These are phyloP conservation scores for Sphagnum contortum DNA, from an alignment of 225 moss, liverwort and hornwort species.

Conservation along the genomic window DNA sequence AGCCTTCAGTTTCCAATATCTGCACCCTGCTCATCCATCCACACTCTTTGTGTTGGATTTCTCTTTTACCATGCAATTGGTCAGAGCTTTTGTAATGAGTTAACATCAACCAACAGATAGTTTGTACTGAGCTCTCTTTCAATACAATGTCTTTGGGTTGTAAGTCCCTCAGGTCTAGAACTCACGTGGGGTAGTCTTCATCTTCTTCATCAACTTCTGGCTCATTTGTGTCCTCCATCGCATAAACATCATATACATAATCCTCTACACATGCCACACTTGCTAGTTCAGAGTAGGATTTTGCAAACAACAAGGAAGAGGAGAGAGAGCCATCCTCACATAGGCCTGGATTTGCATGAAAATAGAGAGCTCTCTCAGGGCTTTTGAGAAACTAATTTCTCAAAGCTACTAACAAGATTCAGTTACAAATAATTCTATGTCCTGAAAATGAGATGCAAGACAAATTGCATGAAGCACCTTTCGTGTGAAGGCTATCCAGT, in stretches of 20 bases:
- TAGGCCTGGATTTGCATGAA: too few relatives aligned
- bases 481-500: neutral
- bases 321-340: too few relatives aligned
- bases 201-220: conserved; percentile 29
- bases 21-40: conserved; percentile 52
- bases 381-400: too few relatives aligned
- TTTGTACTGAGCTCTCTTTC: too few relatives aligned
- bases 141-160: too few relatives aligned
- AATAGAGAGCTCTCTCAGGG: too few relatives aligned
- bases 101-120: neutral
- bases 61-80: too few relatives aligned
- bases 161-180: neutral
- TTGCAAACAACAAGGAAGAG: too few relatives aligned
- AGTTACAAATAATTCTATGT: too few relatives aligned
- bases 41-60: neutral
- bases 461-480: too few relatives aligned
- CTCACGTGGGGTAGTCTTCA: conserved; percentile 54
- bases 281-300: neutral
- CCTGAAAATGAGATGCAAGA: too few relatives aligned
- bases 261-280: conserved; percentile 50
- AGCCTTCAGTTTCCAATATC: conserved; percentile 47
- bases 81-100: neutral
- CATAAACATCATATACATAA: conserved; percentile 90
- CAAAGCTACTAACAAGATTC: too few relatives aligned
- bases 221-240: conserved; percentile 64